These are phyloP conservation scores for Chrysanthemum makinoi DNA, from an alignment of 129 eudicot genomes.

Conservation along the genomic window DNA sequence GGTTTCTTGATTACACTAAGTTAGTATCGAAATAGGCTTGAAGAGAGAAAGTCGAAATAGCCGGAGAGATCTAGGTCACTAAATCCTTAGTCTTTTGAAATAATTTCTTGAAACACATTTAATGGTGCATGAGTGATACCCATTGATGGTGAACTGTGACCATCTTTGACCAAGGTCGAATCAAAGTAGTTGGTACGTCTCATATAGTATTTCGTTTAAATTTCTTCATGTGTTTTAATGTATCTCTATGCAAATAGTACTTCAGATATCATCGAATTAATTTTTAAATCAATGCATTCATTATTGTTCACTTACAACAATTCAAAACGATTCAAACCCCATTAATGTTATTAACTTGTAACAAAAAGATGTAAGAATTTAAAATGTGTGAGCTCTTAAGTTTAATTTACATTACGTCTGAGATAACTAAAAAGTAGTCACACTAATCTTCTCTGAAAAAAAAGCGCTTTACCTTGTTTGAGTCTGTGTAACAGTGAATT, in stretches of 20 bases:
- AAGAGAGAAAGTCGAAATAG: no score
- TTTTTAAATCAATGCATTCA: neutral
- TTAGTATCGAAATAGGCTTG: no score
- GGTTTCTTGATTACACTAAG: no score
- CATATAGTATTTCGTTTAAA: neutral
- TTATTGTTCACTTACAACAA: neutral
- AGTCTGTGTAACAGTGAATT: no score
- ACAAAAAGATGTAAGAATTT: neutral
- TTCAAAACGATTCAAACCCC: neutral
- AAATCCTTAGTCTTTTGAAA: neutral
- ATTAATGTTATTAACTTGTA: neutral
- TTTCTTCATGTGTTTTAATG: conserved; percentile 3
- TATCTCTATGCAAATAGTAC: conserved; percentile 4
- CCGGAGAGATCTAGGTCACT: no score
- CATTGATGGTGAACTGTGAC: conserved; percentile 17
- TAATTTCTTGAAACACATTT: neutral
- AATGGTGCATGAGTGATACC: neutral
- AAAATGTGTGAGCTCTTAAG: no score
- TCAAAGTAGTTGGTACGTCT: conserved; percentile 18
- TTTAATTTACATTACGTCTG: no score
- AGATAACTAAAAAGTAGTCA: no score
- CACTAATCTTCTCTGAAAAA: no score
- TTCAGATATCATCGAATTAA: neutral
- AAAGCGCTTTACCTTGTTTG: no score
- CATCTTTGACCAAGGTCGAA: conserved; percentile 23